These are phyloP conservation scores for Oxalis stricta DNA, from an alignment of 441 rosid genomes.

Conservation along the genomic window DNA sequence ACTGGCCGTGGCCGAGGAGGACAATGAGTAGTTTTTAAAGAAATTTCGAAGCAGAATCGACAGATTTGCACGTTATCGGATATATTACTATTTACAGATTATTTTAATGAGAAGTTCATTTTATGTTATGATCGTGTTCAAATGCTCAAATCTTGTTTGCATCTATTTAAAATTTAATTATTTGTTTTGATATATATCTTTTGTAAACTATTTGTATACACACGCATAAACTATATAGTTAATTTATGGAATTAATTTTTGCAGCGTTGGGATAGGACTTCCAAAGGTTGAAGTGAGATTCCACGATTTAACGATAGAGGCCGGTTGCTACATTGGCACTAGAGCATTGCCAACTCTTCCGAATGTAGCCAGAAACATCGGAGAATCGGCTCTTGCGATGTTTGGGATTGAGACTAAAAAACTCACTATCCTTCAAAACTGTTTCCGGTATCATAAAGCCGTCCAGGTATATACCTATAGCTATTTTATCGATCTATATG, in stretches of 20 bases:
- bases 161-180: too few species aligned
- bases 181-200: too few species aligned
- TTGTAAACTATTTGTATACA: too few species aligned
- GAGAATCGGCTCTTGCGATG: constrained; percentile 40
- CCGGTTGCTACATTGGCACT: constrained; percentile 33
- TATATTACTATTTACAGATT: not conserved
- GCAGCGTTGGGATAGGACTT: constrained; percentile 41
- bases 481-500: too few species aligned
- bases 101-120: too few species aligned
- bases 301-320: constrained; percentile 25
- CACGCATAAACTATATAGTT: too few species aligned
- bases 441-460: constrained; percentile 53
- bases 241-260: too few species aligned
- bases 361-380: constrained; percentile 41
- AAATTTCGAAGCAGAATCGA: constrained; percentile 55
- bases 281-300: constrained; percentile 50
- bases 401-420: constrained; percentile 45
- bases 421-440: constrained; percentile 54
- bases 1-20: constrained; percentile 68
- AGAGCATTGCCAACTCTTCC: constrained; percentile 53
- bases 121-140: not conserved
- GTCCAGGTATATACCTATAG: constrained; percentile 22
- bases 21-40: constrained; percentile 43
- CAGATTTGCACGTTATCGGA: constrained; percentile 21
- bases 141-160: not conserved